Evolutionary conservation across 1,284 basidiomycete species (phyloP), one percentile per base, ranked within the genome.

Genomic region (Cystobasidiaceae sp.): DNA sequence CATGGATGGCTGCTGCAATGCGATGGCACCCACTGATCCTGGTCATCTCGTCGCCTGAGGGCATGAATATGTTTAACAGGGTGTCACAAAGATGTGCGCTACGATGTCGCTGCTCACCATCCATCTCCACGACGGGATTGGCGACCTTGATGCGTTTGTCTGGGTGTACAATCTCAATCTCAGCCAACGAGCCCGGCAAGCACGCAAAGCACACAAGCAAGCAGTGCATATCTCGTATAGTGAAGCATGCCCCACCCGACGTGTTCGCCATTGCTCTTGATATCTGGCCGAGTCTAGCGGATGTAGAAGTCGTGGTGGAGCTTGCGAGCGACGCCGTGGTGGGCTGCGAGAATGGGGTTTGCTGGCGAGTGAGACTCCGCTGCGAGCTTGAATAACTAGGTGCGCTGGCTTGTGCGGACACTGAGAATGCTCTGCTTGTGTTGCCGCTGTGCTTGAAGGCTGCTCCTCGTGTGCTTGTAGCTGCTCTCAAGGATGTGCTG

Each of bases 121-220:
- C 75, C 69, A 97, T 85, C 82, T 97, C 93, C 67, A 97, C 93
- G 68, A 98, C 85, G 21, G 94, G 93, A 76, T 93, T 92, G 74
- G 84, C 80, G 68, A 96, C 92, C 48, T 83, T 84, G 77, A 97
- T 96, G 41, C 60, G 60, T 30, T 60, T 60, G 48, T 60, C 50
- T 62, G 60, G 21, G 45, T 21, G 13, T 13, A 28, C 30, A 17
- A 30, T 28, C 21, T 39, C 15, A 25, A 21, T n/a, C n/a, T n/a
- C n/a, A n/a, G n/a, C n/a, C n/a, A n/a, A n/a, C n/a, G n/a, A n/a
- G n/a, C n/a, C n/a, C n/a, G 25, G 28, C 8, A 48, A 25, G 43
- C 32, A 59, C 13, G 44, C 9, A 9, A 30, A 9, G 9, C 37
- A n/a, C 11, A 39, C 37, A 39, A 39, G 9, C 11, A 9, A 17